Percentiles rank a stretch among this genome's conserved stretches.
phyloP scores from a whole-genome alignment of 2,329 filamentous ascomycete species.

The Raffaelea albimanens region DNA sequence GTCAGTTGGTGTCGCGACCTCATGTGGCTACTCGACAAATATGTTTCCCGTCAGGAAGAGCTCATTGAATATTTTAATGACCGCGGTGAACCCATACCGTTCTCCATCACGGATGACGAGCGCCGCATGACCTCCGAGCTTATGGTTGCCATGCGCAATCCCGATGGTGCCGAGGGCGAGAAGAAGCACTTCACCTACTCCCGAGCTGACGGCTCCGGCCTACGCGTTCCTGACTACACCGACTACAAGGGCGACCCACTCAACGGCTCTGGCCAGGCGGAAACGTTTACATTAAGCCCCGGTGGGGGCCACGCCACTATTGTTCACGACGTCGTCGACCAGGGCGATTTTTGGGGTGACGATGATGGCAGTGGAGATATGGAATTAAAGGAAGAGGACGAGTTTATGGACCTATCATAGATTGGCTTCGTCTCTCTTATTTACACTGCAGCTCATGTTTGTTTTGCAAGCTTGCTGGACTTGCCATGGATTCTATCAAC shows the following conservation, averaged over 20 bases:
- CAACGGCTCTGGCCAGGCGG: slow-evolving; percentile 32
- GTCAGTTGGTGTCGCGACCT: slow-evolving; percentile 96
- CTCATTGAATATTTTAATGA: slow-evolving; percentile 65
- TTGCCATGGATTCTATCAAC: no score
- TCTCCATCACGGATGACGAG: slow-evolving; percentile 83
- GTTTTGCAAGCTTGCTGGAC: no score
- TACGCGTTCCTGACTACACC: slow-evolving; percentile 88
- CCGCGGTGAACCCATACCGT: slow-evolving; percentile 67
- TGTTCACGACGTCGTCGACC: slow-evolving; percentile 36
- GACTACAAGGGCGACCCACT: slow-evolving; percentile 78
- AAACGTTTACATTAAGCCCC: slow-evolving; percentile 20
- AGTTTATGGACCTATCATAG: slow-evolving; percentile 14
- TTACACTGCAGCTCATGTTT: no score
- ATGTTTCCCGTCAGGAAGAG: slow-evolving; percentile 82
- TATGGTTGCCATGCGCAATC: slow-evolving; percentile 75
- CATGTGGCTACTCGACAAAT: slow-evolving; percentile 92
- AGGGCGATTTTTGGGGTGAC: slow-evolving; percentile 55
- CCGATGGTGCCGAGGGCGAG: slow-evolving; percentile 36
- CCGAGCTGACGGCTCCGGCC: slow-evolving; percentile 69
- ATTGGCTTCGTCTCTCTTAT: neutral
- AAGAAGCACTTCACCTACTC: slow-evolving; percentile 61
- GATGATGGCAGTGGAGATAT: slow-evolving; percentile 63
- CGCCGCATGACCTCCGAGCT: slow-evolving; percentile 92
- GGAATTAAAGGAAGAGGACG: slow-evolving; percentile 16
- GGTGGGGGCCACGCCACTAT: slow-evolving; percentile 27